Base-by-base conservation (phyloP, 169 alveolate genomes). In the Cryptosporidium viatorum region DNA sequence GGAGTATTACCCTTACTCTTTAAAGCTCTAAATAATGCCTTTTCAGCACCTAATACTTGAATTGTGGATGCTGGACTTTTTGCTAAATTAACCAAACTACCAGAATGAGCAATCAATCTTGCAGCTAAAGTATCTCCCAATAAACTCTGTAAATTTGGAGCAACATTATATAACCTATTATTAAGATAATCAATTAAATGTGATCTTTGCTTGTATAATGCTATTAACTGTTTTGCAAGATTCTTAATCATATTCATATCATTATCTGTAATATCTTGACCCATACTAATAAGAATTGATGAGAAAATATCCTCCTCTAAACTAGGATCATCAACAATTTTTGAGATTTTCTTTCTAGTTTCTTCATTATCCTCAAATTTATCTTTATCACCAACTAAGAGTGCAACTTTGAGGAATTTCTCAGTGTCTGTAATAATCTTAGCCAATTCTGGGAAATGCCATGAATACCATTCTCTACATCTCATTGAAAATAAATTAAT, bases 381-480 rank as follows among this genome's bases (percentile, higher is more conserved):
- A 43, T 94, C 94, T 93, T 94, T 94, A 70, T 91, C 92, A 73
- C 95, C 94, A 33, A 97, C 94, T 67, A 96, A 86, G 23, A 92
- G 87, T 3, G 97, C 98, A 26, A 94, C 91, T 91, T 97, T 95
- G 43, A 99, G 96, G 94, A 95, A 99, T 84, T 95, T 93, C 37
- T 94, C 91, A 92, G 97, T 98, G 93, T 99, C 99, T 0, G 97
- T 94, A 68, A 99, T 97, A 65, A 99, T 98, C 92, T 97, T 97
- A 23, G 94, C 94, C 55, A 99, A 97, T 93, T 99, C 99, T 12
- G 99, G 99, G 96, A 99, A 99, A 93, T 99, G 99, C 99, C 99
- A 99, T 45, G 99, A 98, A 92, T 97, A 99, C 99, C 99, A 98
- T 89, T 98, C 99, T 86, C 97, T 95, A 16, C 97, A 97, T 91